A percentile compares a stretch with the other conserved stretches of the same genome.
These are phyloP conservation scores for Reticulascus tulasneorum DNA, from an alignment of 2,329 filamentous ascomycete species.

Conservation along the genomic window DNA sequence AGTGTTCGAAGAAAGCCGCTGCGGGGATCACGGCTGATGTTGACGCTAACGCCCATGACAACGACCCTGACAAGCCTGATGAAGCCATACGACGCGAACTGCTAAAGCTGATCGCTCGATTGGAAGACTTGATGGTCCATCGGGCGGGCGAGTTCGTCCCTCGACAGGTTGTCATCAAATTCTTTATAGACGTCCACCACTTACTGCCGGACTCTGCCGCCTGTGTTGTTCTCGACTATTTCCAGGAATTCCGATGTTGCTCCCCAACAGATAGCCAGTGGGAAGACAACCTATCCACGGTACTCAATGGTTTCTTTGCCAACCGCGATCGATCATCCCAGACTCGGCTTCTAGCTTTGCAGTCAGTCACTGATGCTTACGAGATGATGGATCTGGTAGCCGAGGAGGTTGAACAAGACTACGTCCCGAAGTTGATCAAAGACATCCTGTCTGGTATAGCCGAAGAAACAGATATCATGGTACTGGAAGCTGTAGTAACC, in stretches of 20 bases:
- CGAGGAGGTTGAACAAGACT: slow-evolving; percentile 53
- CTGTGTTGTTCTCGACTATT: slow-evolving; percentile 62
- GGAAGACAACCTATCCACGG: slow-evolving; percentile 58
- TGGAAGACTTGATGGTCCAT: slow-evolving; percentile 45
- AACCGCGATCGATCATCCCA: slow-evolving; percentile 56
- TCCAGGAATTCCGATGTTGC: slow-evolving; percentile 65
- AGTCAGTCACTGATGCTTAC: slow-evolving; percentile 56
- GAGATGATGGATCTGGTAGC: slow-evolving; percentile 52
- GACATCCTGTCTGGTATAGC: slow-evolving; percentile 58
- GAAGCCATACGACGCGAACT: slow-evolving; percentile 40
- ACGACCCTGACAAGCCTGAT: slow-evolving; percentile 28
- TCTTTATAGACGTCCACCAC: slow-evolving; percentile 59
- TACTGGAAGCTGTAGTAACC: slow-evolving; percentile 62
- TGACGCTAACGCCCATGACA: slow-evolving; percentile 16
- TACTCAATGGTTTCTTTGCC: slow-evolving; percentile 61
- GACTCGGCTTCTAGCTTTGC: slow-evolving; percentile 60
- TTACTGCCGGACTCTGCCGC: slow-evolving; percentile 63
- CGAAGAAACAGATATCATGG: slow-evolving; percentile 58
- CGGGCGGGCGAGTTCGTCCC: slow-evolving; percentile 55
- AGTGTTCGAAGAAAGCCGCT: slow-evolving; percentile 41
- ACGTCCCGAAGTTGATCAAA: slow-evolving; percentile 55
- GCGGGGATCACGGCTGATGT: slow-evolving; percentile 7
- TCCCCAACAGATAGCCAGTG: slow-evolving; percentile 67
- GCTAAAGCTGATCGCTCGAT: slow-evolving; percentile 37
- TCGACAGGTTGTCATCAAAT: slow-evolving; percentile 61